Evolutionary conservation across 495 filamentous ascomycete genomes (phyloP), one percentile per base, ranked within the genome.

Genomic region (Penicillium lividum): DNA sequence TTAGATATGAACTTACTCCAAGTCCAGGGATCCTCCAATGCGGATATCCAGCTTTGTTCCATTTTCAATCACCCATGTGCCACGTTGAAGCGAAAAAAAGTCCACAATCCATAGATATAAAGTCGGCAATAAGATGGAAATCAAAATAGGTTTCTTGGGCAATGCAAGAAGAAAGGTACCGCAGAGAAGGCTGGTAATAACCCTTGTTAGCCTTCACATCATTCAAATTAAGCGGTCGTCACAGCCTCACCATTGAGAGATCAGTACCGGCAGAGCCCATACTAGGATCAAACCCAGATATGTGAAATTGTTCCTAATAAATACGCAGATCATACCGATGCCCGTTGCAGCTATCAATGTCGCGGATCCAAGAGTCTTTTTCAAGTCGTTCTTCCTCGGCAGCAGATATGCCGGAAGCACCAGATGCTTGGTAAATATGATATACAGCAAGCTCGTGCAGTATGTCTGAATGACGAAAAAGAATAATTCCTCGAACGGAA

Each of bases 401-500:
- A 58, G 56, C 43, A 90, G 72, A 57, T 82, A 87, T 15, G 76
- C 70, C 0, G 82, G 70, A 54, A 85, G 77, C 22, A 89, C 81
- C 15, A 84, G 70, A 28, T 83, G 77, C 60, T 86, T 88, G 67
- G 80, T 89, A 7, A 84, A 61, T 4, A 89, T 69, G 8, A 85
- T 72, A 65, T 90, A 90, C 25, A 89, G 63, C 30, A 89, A 66
- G 3, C 81, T 80, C 5, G 87, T 89, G 65, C 79, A 86, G 65
- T 88, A 90, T 7, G 87, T 89, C 67, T 90, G 87, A 33, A 90
- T 81, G n/a, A 88, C 67, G 68, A 89, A 89, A 77, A 89, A 90
- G 70, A 89, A 89, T 25, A 89, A 58, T 62, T 89, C 87, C 65
- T 90, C 87, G 3, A 78, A 59, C 0, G 87, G 87, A 49, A 90